Base-by-base conservation (phyloP, 345 rosid genomes). In the Erysimum cheiranthoides region DNA sequence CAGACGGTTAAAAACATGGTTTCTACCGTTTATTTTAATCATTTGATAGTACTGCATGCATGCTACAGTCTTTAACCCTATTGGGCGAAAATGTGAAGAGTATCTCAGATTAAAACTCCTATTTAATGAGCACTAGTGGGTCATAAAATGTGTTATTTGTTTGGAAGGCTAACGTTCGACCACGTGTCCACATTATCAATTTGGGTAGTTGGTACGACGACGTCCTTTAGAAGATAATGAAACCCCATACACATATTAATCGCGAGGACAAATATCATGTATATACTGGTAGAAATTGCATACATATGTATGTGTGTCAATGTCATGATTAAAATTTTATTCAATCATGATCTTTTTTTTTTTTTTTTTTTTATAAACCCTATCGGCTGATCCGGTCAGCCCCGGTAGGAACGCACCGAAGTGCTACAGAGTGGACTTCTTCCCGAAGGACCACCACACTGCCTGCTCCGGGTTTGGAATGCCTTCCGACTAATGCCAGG, bases 21-120 rank as follows among this genome's bases (percentile, higher is more conserved):
- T 72, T 73, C 10, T 72, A 72, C 42, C 6, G 30, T 50, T 38
- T 66, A 4, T 71, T 71, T 35, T 21, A n/a, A 27, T 71, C 76
- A 70, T 71, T 67, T 35, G 50, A 60, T 27, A 12, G 50, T 21
- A 21, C 25, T 21, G 25, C 25, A 21, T 46, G 38, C 35, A 65
- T 65, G 54, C 52, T 28, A 63, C 10, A 63, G 43, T 43, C 39
- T 47, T 16, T 9, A 10, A 43, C 3, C 39, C 25, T 10, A 30
- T n/a, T n/a, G n/a, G n/a, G n/a, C n/a, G n/a, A n/a, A n/a, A n/a
- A n/a, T n/a, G n/a, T n/a, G n/a, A n/a, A n/a, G n/a, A n/a, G n/a
- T n/a, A n/a, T n/a, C n/a, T n/a, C n/a, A n/a, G n/a, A n/a, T n/a
- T n/a, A n/a, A n/a, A n/a, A n/a, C n/a, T n/a, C n/a, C 5, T 43